A percentile compares a stretch with the other conserved stretches of the same genome.
Conservation (phyloP, 768 basidiomycete species). For the Cyclocybe cylindracea region DNA sequence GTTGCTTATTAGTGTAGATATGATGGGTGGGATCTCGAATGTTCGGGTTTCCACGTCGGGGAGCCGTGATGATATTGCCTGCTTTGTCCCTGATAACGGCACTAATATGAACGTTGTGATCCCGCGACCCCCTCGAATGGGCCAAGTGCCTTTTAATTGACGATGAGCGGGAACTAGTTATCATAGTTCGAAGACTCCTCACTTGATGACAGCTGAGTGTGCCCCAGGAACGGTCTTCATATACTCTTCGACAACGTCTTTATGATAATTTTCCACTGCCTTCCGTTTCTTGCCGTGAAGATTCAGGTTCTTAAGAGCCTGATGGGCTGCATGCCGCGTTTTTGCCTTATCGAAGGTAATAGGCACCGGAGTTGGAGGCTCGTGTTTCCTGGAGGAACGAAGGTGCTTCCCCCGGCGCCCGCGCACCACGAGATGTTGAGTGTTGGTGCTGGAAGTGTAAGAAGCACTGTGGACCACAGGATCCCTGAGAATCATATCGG, state of each 20-base stretch:
- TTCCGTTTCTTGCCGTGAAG: not conserved
- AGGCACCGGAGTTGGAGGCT: not conserved
- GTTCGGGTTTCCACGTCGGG: not conserved
- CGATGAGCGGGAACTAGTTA: not conserved
- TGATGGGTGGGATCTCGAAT: not conserved
- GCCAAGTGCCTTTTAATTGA: constrained; percentile 1
- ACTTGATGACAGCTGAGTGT: not conserved
- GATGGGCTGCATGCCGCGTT: not conserved
- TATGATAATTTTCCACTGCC: not conserved
- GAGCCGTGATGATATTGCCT: not conserved
- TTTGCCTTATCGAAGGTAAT: not conserved
- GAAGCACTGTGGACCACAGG: not conserved
- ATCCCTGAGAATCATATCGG: not conserved
- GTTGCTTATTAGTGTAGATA: not conserved
- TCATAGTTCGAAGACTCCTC: not conserved
- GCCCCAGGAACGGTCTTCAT: not conserved
- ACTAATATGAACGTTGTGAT: not conserved
- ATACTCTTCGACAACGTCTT: not conserved
- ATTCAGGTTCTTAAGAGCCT: not conserved
- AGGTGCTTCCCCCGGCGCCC: too few species aligned
- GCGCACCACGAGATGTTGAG: too few species aligned
- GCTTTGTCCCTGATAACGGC: not conserved
- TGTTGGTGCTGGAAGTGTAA: too few species aligned
- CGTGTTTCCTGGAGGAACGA: not conserved
- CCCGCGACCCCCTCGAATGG: not conserved